Conservation (phyloP, 164 flowering plant genomes). For the Sextonia rubra region DNA sequence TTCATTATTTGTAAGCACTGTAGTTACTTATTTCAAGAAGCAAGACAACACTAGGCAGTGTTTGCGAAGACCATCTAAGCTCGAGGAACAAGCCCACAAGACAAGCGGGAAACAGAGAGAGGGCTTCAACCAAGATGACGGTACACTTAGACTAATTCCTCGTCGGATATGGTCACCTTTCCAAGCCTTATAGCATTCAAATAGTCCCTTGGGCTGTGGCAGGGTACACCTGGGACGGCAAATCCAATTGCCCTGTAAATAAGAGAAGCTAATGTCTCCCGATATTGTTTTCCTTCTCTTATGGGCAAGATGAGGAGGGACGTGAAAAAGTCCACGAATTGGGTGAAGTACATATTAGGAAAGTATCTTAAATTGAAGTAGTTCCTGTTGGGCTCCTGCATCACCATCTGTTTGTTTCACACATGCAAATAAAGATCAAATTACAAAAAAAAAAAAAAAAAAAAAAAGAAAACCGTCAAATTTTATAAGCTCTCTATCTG, state of each 20-base stretch:
- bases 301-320: background rate
- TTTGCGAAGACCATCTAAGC: too few relatives aligned
- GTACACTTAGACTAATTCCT: background rate
- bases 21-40: too few relatives aligned
- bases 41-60: too few relatives aligned
- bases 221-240: slow-evolving; percentile 14
- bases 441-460: background rate
- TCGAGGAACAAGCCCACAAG: too few relatives aligned
- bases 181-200: slow-evolving; percentile 16
- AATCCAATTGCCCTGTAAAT: slow-evolving; percentile 4
- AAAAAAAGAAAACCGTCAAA: background rate
- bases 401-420: slow-evolving; percentile 17
- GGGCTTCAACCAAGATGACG: too few relatives aligned
- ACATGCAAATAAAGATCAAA: background rate
- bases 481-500: too few relatives aligned
- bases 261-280: slow-evolving; percentile 7
- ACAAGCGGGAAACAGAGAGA: too few relatives aligned
- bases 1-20: too few relatives aligned
- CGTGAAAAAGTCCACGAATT: slow-evolving; percentile 14
- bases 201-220: slow-evolving; percentile 24
- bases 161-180: background rate
- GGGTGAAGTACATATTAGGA: slow-evolving; percentile 23
- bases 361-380: slow-evolving; percentile 25
- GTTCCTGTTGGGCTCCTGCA: slow-evolving; percentile 58
- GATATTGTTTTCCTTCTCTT: slow-evolving; percentile 14